Conservation (phyloP, 1,139 yeast species). For the Diutina mesorugosa region DNA sequence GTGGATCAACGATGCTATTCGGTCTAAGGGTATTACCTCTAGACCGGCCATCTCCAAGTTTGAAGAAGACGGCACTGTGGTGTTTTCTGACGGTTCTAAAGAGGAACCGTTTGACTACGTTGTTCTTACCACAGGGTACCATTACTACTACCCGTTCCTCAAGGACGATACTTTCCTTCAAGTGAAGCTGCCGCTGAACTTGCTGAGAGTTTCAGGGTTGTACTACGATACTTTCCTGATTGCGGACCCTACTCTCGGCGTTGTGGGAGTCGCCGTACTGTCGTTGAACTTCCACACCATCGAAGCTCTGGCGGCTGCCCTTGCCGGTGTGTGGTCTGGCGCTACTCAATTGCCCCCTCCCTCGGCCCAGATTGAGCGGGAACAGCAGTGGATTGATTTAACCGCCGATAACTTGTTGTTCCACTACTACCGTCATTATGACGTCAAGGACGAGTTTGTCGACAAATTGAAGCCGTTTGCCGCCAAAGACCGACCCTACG, state of each 20-base stretch:
- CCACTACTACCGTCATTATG: slow-evolving; percentile 14
- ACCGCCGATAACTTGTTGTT: slow-evolving; percentile 14
- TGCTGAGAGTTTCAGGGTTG: slow-evolving; percentile 22
- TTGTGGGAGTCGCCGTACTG: slow-evolving; percentile 26
- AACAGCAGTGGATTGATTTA: slow-evolving; percentile 9
- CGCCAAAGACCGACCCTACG: slow-evolving; percentile 14
- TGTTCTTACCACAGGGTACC: slow-evolving; percentile 25
- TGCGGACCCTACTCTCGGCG: slow-evolving; percentile 28
- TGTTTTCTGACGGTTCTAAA: slow-evolving; percentile 23
- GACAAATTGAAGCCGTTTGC: slow-evolving; percentile 12
- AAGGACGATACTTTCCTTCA: slow-evolving; percentile 8
- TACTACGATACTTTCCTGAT: slow-evolving; percentile 25
- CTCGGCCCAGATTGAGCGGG: slow-evolving; percentile 20
- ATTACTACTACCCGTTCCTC: slow-evolving; percentile 21
- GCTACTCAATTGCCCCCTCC: slow-evolving; percentile 12
- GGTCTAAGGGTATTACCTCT: slow-evolving; percentile 3
- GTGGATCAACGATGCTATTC: slow-evolving; percentile 4
- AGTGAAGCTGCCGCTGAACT: slow-evolving; percentile 14
- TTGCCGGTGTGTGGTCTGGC: slow-evolving; percentile 35
- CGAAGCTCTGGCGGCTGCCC: slow-evolving; percentile 30
- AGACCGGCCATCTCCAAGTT: slow-evolving; percentile 16
- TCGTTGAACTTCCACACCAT: slow-evolving; percentile 28
- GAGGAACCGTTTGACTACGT: slow-evolving; percentile 15
- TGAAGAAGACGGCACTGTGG: slow-evolving; percentile 16
- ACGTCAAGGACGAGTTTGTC: slow-evolving; percentile 13